Evolutionary conservation across 2,329 filamentous ascomycete species (phyloP).

Genomic region (Penicillium paneum): DNA sequence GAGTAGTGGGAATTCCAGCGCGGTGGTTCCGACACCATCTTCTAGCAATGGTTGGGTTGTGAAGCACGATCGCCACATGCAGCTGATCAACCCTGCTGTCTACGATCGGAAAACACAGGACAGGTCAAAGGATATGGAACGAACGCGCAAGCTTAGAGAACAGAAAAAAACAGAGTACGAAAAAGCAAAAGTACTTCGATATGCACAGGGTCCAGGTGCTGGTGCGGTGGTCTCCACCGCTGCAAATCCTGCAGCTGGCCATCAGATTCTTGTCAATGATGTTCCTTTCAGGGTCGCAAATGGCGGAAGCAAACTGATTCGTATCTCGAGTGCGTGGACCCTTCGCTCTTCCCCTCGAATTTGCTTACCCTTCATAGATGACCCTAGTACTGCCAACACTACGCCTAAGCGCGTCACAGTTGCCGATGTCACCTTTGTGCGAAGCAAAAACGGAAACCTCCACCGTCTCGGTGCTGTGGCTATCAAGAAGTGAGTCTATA

Average conservation of each 20-base stretch:
- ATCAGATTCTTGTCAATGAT: constrained; percentile 67
- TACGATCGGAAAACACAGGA: constrained; percentile 71
- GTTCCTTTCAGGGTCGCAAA: constrained; percentile 70
- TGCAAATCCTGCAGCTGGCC: constrained; percentile 40
- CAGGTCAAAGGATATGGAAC: constrained; percentile 67
- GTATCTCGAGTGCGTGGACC: constrained; percentile 61
- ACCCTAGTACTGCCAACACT: constrained; percentile 58
- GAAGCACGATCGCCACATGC: constrained; percentile 71
- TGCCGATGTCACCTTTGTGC: constrained; percentile 75
- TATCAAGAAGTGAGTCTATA: constrained; percentile 64
- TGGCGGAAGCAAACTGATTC: constrained; percentile 78
- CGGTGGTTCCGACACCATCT: constrained; percentile 28
- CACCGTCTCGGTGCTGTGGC: constrained; percentile 73
- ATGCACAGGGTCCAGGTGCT: constrained; percentile 34
- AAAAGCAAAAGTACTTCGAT: constrained; percentile 40
- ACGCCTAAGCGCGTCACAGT: constrained; percentile 73
- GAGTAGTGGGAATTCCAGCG: constrained; percentile 28
- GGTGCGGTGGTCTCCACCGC: constrained; percentile 25
- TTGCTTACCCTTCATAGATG: constrained; percentile 52
- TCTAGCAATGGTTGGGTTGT: constrained; percentile 61
- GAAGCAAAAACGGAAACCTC: constrained; percentile 84
- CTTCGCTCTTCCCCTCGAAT: constrained; percentile 19
- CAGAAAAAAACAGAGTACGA: constrained; percentile 59
- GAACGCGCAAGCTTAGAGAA: constrained; percentile 52
- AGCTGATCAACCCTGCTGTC: constrained; percentile 76